Base-by-base conservation (phyloP, 441 rosid genomes). In the Codiaeum variegatum region DNA sequence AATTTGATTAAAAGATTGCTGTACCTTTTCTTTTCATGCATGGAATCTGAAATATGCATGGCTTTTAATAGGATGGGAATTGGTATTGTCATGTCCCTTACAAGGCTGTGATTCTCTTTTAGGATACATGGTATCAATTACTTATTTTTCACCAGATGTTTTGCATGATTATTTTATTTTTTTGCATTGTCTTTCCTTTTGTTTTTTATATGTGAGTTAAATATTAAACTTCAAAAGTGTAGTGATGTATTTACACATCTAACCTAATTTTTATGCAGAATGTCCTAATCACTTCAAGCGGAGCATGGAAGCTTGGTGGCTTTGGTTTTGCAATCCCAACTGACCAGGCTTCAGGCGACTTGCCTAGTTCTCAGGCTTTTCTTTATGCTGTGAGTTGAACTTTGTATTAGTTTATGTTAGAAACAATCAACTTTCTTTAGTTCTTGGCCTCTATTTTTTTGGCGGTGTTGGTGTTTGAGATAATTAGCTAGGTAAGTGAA, bases 271-370 rank as follows among this genome's bases (percentile, higher is more conserved):
- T 66, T n/a, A n/a, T 79, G 81, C 93, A 92, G 99, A 95, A 91
- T 85, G 84, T 92, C 74, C 79, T 91, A 62, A 87, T 95, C 75
- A 95, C 99, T 32, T 87, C 92, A 46, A 82, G 82, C 82, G 99
- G 99, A 73, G 96, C 98, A 24, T 95, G 99, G 98, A 95, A 95
- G 83, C 97, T 95, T 78, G 90, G 92, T 65, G 99, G 99, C 73
- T 95, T 95, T 83, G 89, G 97, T 65, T 91, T 91, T 86, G 89
- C 98, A 71, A 76, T 90, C 79, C 70, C 96, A 75, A 79, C 82
- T 28, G 91, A 91, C 74, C 93, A 90, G 79, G 82, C 82, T 66
- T 77, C 76, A 23, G 80, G 87, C 54, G 85, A 90, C 78, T 84
- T 81, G 75, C 79, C 89, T 75, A 85, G 81, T 76, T 81, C 80